Evolutionary conservation across 2,329 filamentous ascomycete genomes (phyloP).

Genomic region (Sarocladiaceae sp.): DNA sequence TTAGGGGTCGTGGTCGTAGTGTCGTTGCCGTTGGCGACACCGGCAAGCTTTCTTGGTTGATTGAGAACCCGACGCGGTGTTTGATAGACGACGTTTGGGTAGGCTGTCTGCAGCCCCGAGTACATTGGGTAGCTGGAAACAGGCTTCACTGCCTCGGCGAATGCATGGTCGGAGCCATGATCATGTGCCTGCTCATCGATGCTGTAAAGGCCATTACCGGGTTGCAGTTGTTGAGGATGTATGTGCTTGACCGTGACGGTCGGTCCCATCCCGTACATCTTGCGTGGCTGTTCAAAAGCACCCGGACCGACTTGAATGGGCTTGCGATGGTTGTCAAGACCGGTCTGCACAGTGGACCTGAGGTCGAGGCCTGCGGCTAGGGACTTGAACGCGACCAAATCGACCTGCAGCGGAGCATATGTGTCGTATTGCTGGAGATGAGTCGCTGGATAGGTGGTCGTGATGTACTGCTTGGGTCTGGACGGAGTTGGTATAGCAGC

Average conservation of each 20-base stretch:
- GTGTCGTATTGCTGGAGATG: neutral
- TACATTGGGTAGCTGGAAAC: conserved; percentile 21
- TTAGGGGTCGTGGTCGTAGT: conserved; percentile 17
- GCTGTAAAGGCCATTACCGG: conserved; percentile 4
- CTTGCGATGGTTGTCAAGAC: neutral
- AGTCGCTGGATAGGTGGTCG: neutral
- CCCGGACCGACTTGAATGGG: neutral
- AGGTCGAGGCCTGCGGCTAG: neutral
- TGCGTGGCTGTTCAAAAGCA: neutral
- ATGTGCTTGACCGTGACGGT: conserved; percentile 13
- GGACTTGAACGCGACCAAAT: neutral
- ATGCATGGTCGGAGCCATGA: neutral
- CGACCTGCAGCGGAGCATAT: neutral
- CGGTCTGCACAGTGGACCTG: too few species aligned
- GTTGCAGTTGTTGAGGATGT: conserved; percentile 2
- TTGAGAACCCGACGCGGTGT: conserved; percentile 22
- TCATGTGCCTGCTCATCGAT: conserved; percentile 7
- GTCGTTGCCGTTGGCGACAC: conserved; percentile 4
- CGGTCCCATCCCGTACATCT: conserved; percentile 8
- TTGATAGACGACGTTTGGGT: conserved; percentile 12
- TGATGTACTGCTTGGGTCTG: conserved; percentile 1
- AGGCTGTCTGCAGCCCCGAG: conserved; percentile 22
- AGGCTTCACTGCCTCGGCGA: neutral
- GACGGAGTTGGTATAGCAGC: neutral
- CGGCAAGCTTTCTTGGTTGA: conserved; percentile 29